These are phyloP conservation scores for Ocimum tenuiflorum DNA, from an alignment of 257 asterid genomes.

Conservation along the genomic window DNA sequence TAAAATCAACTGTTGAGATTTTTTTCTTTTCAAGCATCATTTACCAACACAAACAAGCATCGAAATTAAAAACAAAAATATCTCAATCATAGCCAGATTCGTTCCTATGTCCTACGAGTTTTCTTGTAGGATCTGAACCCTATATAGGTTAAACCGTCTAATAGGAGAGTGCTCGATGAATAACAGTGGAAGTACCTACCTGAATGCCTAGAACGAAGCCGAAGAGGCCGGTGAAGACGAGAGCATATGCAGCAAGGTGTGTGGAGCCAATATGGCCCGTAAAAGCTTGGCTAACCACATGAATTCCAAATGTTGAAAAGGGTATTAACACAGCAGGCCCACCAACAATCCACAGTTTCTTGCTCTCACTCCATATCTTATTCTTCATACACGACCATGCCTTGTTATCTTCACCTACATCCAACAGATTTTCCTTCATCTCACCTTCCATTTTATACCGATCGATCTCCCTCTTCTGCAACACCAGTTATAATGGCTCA, in stretches of 20 bases:
- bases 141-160: too few relatives aligned
- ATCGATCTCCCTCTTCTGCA: background rate
- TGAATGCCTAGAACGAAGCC: constrained; percentile 40
- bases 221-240: constrained; percentile 35
- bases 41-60: too few relatives aligned
- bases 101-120: too few relatives aligned
- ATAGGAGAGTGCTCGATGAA: too few relatives aligned
- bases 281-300: constrained; percentile 48
- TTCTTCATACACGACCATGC: background rate
- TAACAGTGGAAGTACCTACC: too few relatives aligned
- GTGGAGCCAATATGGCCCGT: constrained; percentile 51
- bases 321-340: constrained; percentile 48
- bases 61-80: too few relatives aligned
- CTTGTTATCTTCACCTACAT: background rate
- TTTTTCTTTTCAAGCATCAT: too few relatives aligned
- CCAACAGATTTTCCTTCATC: constrained; percentile 10
- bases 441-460: constrained; percentile 17
- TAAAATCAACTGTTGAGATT: too few relatives aligned
- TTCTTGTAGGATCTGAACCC: too few relatives aligned
- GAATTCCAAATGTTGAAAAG: constrained; percentile 26
- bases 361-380: constrained; percentile 42
- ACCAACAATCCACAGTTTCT: constrained; percentile 48
- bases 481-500: too few relatives aligned
- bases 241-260: constrained; percentile 54
- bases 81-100: too few relatives aligned